phyloP scores from a whole-genome alignment of 140 eudicot genomes.

The Oenanthe javanica region DNA sequence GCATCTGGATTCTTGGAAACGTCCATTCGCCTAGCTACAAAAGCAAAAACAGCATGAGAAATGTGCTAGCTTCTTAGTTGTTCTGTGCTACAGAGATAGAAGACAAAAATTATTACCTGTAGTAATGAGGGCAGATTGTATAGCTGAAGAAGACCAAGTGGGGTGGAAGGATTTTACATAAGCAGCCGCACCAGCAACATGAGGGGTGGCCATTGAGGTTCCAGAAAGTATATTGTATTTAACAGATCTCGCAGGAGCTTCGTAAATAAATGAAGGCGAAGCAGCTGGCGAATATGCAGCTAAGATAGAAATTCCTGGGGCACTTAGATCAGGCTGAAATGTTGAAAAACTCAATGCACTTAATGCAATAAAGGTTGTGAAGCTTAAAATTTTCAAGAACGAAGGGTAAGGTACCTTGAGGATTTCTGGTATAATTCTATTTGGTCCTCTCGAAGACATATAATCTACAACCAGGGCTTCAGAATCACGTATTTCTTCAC shows the following conservation, averaged over 20 bases:
- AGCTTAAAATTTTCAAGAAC: not conserved
- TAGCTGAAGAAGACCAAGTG: conserved; percentile 52
- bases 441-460: conserved; percentile 40
- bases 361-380: not conserved
- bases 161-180: conserved; percentile 40
- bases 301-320: conserved; percentile 48
- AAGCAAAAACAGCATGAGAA: not conserved
- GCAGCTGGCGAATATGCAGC: conserved; percentile 39
- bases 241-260: not conserved
- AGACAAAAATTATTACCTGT: conserved; percentile 25
- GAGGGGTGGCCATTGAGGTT: conserved; percentile 66
- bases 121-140: conserved; percentile 58
- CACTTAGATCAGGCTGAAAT: conserved; percentile 45
- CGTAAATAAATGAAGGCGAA: conserved; percentile 7
- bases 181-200: conserved; percentile 41
- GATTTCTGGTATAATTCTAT: conserved; percentile 16
- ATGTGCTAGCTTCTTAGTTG: too few relatives aligned
- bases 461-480: conserved; percentile 21
- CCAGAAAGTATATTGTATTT: conserved; percentile 38
- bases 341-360: not conserved
- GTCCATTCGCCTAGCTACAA: conserved; percentile 24
- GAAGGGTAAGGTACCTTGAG: conserved; percentile 18
- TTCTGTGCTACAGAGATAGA: too few relatives aligned
- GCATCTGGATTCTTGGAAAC: conserved; percentile 12
- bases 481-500: conserved; percentile 20